Evolutionary conservation across 225 moss, liverwort and hornwort genomes (phyloP).

Genomic region (Sphagnum tenellum): DNA sequence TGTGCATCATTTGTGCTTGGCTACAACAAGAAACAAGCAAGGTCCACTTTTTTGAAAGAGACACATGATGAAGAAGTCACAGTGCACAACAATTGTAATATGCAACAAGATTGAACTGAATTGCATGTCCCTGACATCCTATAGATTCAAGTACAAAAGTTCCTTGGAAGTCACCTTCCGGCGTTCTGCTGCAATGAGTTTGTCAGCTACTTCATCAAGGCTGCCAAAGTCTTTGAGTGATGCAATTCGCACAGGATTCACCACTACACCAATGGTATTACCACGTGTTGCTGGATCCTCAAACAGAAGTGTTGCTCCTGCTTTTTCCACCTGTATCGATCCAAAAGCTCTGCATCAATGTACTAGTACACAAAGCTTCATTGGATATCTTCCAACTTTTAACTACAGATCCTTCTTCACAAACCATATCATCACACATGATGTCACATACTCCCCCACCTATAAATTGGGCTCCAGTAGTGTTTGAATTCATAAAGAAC

Average conservation of each 20-base stretch:
- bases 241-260: slow-evolving; percentile 85
- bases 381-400: not conserved
- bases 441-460: not conserved
- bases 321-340: slow-evolving; percentile 67
- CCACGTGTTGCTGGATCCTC: slow-evolving; percentile 78
- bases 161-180: slow-evolving; percentile 48
- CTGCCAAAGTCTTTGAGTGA: slow-evolving; percentile 82
- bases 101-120: too few species aligned
- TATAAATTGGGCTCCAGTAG: too few species aligned
- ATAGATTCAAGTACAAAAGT: not conserved
- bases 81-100: too few species aligned
- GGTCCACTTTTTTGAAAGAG: too few species aligned
- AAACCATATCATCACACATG: not conserved
- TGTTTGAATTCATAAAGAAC: too few species aligned
- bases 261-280: slow-evolving; percentile 92
- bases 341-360: too few species aligned
- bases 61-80: too few species aligned
- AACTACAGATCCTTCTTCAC: not conserved
- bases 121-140: not conserved
- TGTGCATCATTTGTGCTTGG: slow-evolving; percentile 93
- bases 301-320: slow-evolving; percentile 85
- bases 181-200: slow-evolving; percentile 79
- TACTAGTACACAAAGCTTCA: not conserved
- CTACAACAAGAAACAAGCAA: slow-evolving; percentile 21
- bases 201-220: slow-evolving; percentile 60